Percentiles rank a stretch among this genome's conserved stretches.
Conservation (phyloP, 2,329 filamentous ascomycete species). For the Setomelanomma holmii region DNA sequence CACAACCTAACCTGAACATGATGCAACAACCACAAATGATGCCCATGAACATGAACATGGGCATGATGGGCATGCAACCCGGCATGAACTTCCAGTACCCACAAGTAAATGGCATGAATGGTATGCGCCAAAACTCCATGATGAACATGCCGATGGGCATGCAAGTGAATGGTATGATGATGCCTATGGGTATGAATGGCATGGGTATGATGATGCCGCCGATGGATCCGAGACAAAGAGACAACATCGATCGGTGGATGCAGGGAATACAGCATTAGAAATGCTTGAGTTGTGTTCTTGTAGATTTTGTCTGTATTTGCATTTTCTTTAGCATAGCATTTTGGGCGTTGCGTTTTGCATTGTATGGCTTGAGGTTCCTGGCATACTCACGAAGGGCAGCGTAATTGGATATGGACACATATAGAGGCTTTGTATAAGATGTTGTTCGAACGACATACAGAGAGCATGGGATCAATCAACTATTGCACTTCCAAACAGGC, state of each 20-base stretch:
- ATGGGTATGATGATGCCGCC: conserved; percentile 29
- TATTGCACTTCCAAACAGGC: too few relatives aligned
- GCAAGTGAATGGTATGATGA: conserved; percentile 23
- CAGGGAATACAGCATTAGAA: conserved; percentile 49
- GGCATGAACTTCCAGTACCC: conserved; percentile 6
- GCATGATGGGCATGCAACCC: conserved; percentile 22
- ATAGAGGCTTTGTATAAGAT: too few relatives aligned
- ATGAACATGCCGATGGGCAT: conserved; percentile 18
- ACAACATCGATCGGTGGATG: conserved; percentile 67
- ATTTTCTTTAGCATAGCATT: too few relatives aligned
- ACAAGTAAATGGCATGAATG: background rate
- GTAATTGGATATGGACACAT: too few relatives aligned
- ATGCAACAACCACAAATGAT: conserved; percentile 8
- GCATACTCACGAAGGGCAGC: too few relatives aligned
- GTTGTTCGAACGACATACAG: too few relatives aligned
- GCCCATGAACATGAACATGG: conserved; percentile 17
- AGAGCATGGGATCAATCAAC: too few relatives aligned
- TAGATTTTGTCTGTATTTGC: too few relatives aligned
- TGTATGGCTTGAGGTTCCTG: too few relatives aligned
- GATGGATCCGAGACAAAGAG: conserved; percentile 60
- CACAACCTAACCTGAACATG: conserved; percentile 6
- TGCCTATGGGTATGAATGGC: conserved; percentile 20
- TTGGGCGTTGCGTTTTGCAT: too few relatives aligned
- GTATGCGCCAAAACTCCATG: conserved; percentile 7
- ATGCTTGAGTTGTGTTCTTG: background rate